Evolutionary conservation across 108 stramenopile species (phyloP).

Genomic region (Bacterosira constricta): DNA sequence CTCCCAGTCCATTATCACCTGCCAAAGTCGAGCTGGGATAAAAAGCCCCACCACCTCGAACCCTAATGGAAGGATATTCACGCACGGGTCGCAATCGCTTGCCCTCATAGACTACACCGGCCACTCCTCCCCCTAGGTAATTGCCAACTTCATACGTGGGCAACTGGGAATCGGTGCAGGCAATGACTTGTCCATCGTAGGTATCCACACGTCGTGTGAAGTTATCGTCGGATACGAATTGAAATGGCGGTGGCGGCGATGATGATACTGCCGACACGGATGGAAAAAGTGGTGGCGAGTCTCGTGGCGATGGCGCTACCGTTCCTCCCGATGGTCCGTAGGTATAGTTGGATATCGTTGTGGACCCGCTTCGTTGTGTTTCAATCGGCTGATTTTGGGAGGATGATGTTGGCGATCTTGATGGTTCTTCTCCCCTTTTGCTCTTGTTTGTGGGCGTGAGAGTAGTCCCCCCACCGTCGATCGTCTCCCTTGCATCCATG

Average conservation of each 20-base stretch:
- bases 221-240: slow-evolving; percentile 40
- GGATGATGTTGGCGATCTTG: not conserved
- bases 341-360: slow-evolving; percentile 1
- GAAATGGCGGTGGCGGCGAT: slow-evolving; percentile 10
- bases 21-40: slow-evolving; percentile 6
- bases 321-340: slow-evolving; percentile 3
- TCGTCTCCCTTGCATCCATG: not conserved
- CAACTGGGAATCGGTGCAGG: slow-evolving; percentile 57
- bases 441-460: not conserved
- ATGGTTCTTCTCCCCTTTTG: too few relatives aligned
- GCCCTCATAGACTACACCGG: slow-evolving; percentile 88
- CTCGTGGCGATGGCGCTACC: not conserved
- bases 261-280: not conserved
- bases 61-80: slow-evolving; percentile 69
- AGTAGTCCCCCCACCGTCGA: not conserved
- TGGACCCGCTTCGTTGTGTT: not conserved
- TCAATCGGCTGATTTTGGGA: not conserved
- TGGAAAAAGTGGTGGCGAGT: not conserved
- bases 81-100: slow-evolving; percentile 70
- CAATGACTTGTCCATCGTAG: slow-evolving; percentile 83
- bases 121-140: slow-evolving; percentile 87
- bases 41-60: slow-evolving; percentile 46
- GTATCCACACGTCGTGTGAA: slow-evolving; percentile 67
- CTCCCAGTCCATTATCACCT: not conserved
- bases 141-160: slow-evolving; percentile 84